These are phyloP conservation scores for Neurospora crassa DNA, from an alignment of 2,329 filamentous ascomycete genomes.

Conservation along the genomic window DNA sequence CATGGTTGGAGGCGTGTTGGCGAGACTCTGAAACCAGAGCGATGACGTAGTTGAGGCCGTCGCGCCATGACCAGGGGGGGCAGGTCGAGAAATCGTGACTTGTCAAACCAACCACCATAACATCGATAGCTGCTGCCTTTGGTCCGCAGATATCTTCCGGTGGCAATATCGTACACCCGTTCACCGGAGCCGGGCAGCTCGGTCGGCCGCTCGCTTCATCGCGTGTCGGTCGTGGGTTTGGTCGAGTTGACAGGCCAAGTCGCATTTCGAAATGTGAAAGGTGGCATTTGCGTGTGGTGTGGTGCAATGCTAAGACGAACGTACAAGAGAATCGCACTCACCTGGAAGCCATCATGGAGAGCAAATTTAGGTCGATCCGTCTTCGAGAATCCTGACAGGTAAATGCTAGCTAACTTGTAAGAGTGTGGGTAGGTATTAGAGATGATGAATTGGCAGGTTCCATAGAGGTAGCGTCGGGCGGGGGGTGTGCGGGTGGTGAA, in stretches of 20 bases:
- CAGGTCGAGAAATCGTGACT: background rate
- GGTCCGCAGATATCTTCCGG: background rate
- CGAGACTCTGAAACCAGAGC: background rate
- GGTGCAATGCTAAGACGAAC: background rate
- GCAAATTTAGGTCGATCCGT: background rate
- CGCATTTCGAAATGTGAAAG: background rate
- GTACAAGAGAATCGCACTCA: constrained; percentile 6
- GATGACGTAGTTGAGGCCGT: background rate
- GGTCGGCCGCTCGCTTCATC: background rate
- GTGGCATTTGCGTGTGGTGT: background rate
- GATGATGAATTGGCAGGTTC: background rate
- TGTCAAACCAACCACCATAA: background rate
- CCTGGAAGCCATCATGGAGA: constrained; percentile 17
- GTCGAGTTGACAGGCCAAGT: background rate
- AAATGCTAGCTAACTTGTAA: background rate
- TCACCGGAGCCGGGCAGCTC: background rate
- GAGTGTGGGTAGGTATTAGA: background rate
- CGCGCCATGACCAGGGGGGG: background rate
- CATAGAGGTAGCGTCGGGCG: background rate
- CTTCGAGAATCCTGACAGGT: background rate
- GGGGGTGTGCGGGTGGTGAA: background rate
- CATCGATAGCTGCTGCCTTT: background rate
- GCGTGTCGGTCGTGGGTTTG: background rate
- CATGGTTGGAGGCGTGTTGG: background rate
- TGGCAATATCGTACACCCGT: background rate